Conservation (phyloP, 2,329 filamentous ascomycete genomes). For the Fusarium multiceps region DNA sequence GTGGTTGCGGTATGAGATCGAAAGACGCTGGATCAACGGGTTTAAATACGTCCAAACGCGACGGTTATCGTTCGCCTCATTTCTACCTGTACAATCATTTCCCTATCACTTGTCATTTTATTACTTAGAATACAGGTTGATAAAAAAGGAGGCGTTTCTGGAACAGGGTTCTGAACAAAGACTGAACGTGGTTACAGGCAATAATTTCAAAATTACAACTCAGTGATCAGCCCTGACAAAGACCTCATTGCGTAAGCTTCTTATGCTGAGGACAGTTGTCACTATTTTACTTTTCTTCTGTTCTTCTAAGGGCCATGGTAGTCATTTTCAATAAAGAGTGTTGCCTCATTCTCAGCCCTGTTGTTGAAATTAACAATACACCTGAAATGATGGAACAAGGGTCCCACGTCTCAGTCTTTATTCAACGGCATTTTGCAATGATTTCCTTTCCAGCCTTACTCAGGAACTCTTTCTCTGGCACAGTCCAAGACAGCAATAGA, state of each 20-base stretch:
- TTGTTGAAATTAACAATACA: background rate
- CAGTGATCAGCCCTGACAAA: background rate
- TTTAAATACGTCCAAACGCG: background rate
- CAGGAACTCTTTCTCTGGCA: accelerated
- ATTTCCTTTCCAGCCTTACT: background rate
- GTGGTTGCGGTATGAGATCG: background rate
- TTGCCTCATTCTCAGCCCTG: background rate
- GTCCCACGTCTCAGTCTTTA: background rate
- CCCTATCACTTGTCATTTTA: background rate
- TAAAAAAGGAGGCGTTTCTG: background rate
- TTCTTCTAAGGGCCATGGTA: background rate
- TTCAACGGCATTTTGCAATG: accelerated
- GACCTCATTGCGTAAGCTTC: too few species aligned
- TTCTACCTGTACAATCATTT: background rate
- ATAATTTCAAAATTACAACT: background rate
- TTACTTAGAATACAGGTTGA: background rate
- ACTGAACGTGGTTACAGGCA: background rate
- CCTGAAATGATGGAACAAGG: background rate
- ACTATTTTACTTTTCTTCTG: too few species aligned
- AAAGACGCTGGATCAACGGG: background rate
- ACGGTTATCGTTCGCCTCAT: background rate
- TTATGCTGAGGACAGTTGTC: too few species aligned
- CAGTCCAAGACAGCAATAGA: background rate
- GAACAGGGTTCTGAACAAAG: background rate
- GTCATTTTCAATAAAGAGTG: background rate